Conservation (phyloP, 495 filamentous ascomycete genomes). For the Chlorociboria aeruginascens region DNA sequence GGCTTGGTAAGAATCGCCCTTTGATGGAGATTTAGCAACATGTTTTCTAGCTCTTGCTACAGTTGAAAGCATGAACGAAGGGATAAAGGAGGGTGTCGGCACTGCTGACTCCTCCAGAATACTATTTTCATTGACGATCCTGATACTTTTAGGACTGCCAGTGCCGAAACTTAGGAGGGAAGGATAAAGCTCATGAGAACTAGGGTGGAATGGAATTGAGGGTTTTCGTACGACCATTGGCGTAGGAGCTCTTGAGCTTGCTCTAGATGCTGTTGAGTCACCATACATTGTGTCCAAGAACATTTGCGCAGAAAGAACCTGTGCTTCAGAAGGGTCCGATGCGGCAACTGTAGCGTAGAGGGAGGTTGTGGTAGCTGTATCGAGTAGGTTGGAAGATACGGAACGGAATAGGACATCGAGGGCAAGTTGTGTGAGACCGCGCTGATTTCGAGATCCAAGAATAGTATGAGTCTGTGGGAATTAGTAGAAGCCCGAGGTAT, state of each 20-base stretch:
- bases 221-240: constrained; percentile 60
- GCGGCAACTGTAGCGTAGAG: constrained; percentile 60
- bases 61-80: constrained; percentile 19
- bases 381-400: constrained; percentile 52
- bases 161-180: constrained; percentile 3
- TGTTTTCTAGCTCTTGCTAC: constrained; percentile 13
- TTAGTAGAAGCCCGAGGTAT: neutral
- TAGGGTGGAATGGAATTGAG: constrained; percentile 21
- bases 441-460: constrained; percentile 72
- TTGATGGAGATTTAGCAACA: constrained; percentile 16
- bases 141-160: constrained; percentile 16
- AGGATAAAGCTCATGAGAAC: constrained; percentile 20
- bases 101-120: neutral
- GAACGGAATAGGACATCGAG: constrained; percentile 84
- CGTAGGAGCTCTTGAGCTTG: constrained; percentile 63
- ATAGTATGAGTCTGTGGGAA: constrained; percentile 87
- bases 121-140: constrained; percentile 10
- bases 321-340: constrained; percentile 73
- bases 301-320: constrained; percentile 59
- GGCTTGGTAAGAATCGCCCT: constrained; percentile 20
- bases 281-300: constrained; percentile 75
- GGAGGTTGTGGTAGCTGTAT: constrained; percentile 43
- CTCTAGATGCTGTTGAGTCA: constrained; percentile 45
- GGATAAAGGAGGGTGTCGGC: constrained; percentile 3
- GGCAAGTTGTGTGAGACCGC: constrained; percentile 82